Conservation (phyloP, 192 early-diverging fungal genomes). For the Thoreauomyces humboldtii region DNA sequence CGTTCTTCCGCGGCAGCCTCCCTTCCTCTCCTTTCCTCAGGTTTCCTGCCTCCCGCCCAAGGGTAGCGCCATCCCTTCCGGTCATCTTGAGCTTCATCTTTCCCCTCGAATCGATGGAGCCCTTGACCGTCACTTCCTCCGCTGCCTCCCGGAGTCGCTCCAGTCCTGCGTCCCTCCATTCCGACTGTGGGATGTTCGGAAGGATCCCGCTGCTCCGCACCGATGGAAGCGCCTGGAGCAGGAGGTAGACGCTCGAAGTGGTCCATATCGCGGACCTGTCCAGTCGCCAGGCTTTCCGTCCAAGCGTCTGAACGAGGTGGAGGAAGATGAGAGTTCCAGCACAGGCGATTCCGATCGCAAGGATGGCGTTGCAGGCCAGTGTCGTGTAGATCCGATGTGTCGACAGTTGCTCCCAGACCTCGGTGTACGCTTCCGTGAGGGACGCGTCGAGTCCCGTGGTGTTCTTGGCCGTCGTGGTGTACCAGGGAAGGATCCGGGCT, state of each 20-base stretch:
- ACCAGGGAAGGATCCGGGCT: neutral
- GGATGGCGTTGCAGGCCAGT: constrained; percentile 1
- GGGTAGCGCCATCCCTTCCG: too few species aligned
- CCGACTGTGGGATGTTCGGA: neutral
- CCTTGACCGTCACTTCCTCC: neutral
- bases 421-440: neutral
- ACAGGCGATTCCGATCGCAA: neutral
- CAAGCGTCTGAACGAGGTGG: neutral
- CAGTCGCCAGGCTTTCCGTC: neutral
- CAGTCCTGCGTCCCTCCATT: neutral
- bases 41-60: too few species aligned
- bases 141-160: neutral
- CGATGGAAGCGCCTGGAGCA: neutral
- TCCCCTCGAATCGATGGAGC: neutral
- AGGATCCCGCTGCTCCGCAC: too few species aligned
- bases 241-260: neutral
- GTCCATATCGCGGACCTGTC: neutral
- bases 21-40: too few species aligned
- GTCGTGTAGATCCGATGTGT: neutral
- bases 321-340: neutral
- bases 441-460: neutral
- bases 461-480: neutral
- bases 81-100: neutral
- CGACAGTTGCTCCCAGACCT: neutral
- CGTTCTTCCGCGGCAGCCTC: too few species aligned